Evolutionary conservation across 2,329 filamentous ascomycete genomes (phyloP), one percentile per base, ranked within the genome.

Genomic region (Aureobasidium sp.): DNA sequence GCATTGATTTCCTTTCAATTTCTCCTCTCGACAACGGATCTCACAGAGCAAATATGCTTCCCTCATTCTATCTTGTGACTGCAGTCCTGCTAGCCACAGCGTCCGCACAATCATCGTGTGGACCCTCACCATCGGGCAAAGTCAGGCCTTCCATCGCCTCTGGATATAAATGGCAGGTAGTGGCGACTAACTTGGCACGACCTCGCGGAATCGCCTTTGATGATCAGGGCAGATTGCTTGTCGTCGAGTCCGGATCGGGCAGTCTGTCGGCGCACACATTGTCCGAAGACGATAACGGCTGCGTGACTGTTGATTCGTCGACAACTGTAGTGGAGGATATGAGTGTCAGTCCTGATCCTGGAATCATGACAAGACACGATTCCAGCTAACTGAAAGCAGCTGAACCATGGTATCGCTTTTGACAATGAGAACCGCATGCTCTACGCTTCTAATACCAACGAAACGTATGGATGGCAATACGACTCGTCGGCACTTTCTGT

Each of bases 381-480:
- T 23, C 2, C 15, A 25, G 47, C 50, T 54, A 3, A 54, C 35
- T 29, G 4, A 13, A 7, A 1, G 5, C 31, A 60, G 63, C 66
- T 79, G 31, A 83, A 82, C 62, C 80, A 82, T 65, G 80, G 80
- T 31, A 76, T 82, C 49, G 75, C 35, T 54, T 54, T 54, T 13
- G 50, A 54, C 50, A 42, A 17, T 33, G 6, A 19, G 13, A 38
- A 54, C 10, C 13, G 25, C 17, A 54, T 54, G 3, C 73, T 82
- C 10, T 81, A 80, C 64, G 79, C 76, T 17, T 89, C 86, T 0
- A 81, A 79, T 1, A 68, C 77, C 6, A 76, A 81, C 50, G 74
- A 54, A 15, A 54, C 50, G 3, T 86, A 78, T 67, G 75, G 81
- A 2, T 90, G 85, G 83, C 69, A 76, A 29, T 91, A 91, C 69